These are phyloP conservation scores for Aspergillus sp. DNA, from an alignment of 2,329 filamentous ascomycete species.

Conservation along the genomic window DNA sequence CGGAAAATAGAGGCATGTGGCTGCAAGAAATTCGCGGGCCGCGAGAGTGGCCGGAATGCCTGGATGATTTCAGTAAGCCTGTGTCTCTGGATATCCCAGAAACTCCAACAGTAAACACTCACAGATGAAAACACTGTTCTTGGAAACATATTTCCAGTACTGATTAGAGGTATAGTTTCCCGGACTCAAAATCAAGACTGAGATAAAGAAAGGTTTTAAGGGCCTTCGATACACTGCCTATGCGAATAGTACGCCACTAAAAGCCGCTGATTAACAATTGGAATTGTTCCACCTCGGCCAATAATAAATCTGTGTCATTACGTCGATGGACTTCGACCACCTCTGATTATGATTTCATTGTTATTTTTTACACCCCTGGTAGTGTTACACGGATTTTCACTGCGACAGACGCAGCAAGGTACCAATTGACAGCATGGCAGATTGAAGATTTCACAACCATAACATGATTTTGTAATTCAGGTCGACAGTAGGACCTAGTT, in stretches of 20 bases:
- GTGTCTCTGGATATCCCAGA: neutral
- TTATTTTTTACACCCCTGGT: too few relatives aligned
- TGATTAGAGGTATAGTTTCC: neutral
- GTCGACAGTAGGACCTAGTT: neutral
- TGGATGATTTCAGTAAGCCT: constrained; percentile 5
- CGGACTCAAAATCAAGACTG: neutral
- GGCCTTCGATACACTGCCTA: too few relatives aligned
- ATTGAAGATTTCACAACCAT: too few relatives aligned
- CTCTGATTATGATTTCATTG: neutral
- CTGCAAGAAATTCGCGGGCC: constrained; percentile 15
- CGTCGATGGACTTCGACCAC: neutral
- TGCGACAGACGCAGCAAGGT: too few relatives aligned
- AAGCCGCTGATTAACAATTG: neutral
- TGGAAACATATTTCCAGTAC: constrained; percentile 21
- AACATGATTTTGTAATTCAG: too few relatives aligned
- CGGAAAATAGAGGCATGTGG: constrained; percentile 22
- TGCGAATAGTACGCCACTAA: neutral
- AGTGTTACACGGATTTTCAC: too few relatives aligned
- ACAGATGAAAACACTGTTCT: constrained; percentile 15
- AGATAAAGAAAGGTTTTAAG: neutral
- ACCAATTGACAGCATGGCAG: too few relatives aligned
- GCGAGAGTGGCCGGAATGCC: constrained; percentile 25
- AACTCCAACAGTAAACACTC: constrained; percentile 1
- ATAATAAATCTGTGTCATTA: neutral
- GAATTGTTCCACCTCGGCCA: neutral